These are phyloP conservation scores for Talaromyces islandicus DNA, from an alignment of 2,329 filamentous ascomycete genomes.

Conservation along the genomic window DNA sequence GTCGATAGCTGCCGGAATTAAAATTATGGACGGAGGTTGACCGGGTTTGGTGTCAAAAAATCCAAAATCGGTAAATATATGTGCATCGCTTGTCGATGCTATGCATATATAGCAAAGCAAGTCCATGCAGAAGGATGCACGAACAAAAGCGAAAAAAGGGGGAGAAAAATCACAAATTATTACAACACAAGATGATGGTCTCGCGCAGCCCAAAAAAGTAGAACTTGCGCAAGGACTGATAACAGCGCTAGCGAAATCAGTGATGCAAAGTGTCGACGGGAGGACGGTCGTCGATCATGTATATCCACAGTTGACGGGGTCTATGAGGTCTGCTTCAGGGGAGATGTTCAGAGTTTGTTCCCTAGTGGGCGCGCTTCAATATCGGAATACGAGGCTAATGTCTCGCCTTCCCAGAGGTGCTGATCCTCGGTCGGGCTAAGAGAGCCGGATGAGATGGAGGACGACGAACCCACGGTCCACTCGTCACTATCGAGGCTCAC, in stretches of 20 bases:
- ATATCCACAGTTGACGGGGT: constrained; percentile 9
- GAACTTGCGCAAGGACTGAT: constrained; percentile 19
- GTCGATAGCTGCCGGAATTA: constrained; percentile 29
- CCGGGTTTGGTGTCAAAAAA: constrained; percentile 6
- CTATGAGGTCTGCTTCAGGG: constrained; percentile 3
- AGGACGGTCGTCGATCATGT: constrained; percentile 13
- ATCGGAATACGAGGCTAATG: constrained; percentile 31
- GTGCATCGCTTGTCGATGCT: constrained; percentile 17
- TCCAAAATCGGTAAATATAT: constrained; percentile 10
- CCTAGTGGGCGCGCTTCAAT: constrained; percentile 33
- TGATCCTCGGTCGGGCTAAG: constrained; percentile 58
- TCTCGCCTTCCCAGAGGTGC: constrained; percentile 40
- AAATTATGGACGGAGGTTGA: constrained; percentile 31
- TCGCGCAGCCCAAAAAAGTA: constrained; percentile 14
- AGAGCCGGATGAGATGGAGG: constrained; percentile 62
- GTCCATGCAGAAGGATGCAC: constrained; percentile 4
- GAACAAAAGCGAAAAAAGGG: constrained; percentile 5
- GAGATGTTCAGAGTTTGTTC: constrained; percentile 13
- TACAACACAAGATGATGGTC: constrained; percentile 9
- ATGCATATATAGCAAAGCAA: constrained; percentile 33
- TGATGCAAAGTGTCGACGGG: constrained; percentile 11
- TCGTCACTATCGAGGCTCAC: constrained; percentile 69
- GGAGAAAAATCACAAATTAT: constrained; percentile 11
- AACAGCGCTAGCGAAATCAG: constrained; percentile 15
- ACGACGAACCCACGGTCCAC: constrained; percentile 84